Base-by-base conservation (phyloP, 1,284 basidiomycete species). In the Rhodotorula sp. region DNA sequence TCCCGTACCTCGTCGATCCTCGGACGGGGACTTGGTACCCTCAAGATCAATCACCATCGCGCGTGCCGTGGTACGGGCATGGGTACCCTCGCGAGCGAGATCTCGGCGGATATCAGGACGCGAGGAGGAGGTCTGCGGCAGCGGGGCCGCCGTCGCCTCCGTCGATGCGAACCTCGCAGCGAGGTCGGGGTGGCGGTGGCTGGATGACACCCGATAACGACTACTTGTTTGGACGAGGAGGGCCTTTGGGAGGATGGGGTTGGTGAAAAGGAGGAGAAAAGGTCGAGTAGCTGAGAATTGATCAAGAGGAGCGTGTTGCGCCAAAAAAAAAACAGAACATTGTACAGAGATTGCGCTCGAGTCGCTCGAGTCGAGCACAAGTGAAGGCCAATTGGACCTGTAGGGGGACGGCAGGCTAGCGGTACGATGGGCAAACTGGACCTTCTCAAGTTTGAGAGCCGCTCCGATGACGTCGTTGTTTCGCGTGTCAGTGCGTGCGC, bases 1-100 rank as follows among this genome's bases (percentile, higher is more conserved):
- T 37, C 37, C 37, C 37, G n/a, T 54, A 54, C 26, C 24, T 54
- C n/a, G n/a, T 54, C 26, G 53, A 54, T 26, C 53, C 53, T 2
- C 53, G 53, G 1, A 54, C 53, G n/a, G 53, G 53, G 12, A 26
- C 3, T 5, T 54, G 29, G 20, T 48, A 20, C 24, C 24, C 17
- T 26, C 8, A 54, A 7, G n/a, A 26, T 29, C 53, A 26, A 12
- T 20, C 46, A 8, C 46, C 20, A 4, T 54, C 53, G 10, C 53
- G 26, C 20, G 57, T 58, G 6, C 57, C 57, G 6, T 58, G 57
- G 57, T 58, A 58, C 37, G 57, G 42, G 7, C 42, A 58, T 18
- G 57, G 57, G 10, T 58, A 57, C 57, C 57, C 57, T 22, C 37
- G 44, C 24, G 57, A 58, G n/a, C 24, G 30, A 17, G 42, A 58